These are phyloP conservation scores for Umbellularia californica DNA, from an alignment of 164 flowering plant species.

Conservation along the genomic window DNA sequence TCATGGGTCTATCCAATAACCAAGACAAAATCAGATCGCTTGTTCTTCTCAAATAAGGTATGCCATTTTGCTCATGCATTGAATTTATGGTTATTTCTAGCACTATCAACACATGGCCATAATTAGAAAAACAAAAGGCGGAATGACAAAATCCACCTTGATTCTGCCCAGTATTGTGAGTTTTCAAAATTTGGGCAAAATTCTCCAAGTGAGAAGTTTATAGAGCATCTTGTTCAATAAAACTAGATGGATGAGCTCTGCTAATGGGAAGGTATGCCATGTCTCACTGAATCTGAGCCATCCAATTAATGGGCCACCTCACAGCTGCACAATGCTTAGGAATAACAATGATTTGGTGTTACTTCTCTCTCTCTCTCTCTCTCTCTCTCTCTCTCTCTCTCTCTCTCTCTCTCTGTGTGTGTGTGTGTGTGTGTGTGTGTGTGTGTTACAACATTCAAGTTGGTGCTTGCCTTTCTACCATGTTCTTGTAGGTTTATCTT, in stretches of 20 bases:
- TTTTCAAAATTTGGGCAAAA: too few species aligned
- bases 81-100: not conserved
- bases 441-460: not conserved
- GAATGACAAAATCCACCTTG: too few species aligned
- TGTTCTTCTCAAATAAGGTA: constrained; percentile 57
- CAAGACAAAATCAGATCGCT: constrained; percentile 19
- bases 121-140: too few species aligned
- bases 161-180: too few species aligned
- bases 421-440: too few species aligned
- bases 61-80: constrained; percentile 8
- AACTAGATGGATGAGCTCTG: not conserved
- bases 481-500: constrained; percentile 48
- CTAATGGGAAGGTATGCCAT: too few species aligned
- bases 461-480: not conserved
- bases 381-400: too few species aligned
- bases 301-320: not conserved
- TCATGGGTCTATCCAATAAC: constrained; percentile 53
- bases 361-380: not conserved
- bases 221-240: not conserved
- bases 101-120: not conserved
- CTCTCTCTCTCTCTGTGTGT: too few species aligned
- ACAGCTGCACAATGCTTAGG: not conserved
- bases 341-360: not conserved
- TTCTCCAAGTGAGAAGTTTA: not conserved
- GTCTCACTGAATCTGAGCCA: not conserved